Percentiles rank a stretch among this genome's conserved stretches.
phyloP scores from a whole-genome alignment of 2,329 filamentous ascomycete genomes.

The Lachnellula arida region DNA sequence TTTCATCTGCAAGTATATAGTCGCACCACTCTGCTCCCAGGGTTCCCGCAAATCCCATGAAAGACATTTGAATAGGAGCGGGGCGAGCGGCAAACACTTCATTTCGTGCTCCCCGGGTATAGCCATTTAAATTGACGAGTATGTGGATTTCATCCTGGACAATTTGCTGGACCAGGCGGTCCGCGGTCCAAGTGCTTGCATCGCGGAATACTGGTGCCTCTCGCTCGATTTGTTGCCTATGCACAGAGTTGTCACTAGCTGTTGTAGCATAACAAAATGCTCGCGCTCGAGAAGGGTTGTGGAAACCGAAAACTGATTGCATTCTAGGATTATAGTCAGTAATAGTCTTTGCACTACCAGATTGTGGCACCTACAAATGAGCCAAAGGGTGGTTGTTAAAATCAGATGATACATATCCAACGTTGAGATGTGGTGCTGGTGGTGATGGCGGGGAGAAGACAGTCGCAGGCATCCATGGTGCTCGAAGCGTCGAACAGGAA shows the following conservation, averaged over 20 bases:
- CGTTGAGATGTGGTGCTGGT: slow-evolving; percentile 76
- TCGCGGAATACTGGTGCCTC: slow-evolving; percentile 91
- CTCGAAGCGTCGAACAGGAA: slow-evolving; percentile 79
- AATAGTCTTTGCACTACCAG: neutral
- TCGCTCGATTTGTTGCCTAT: slow-evolving; percentile 87
- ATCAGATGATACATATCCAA: slow-evolving; percentile 96
- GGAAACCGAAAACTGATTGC: slow-evolving; percentile 97
- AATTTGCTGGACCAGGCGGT: slow-evolving; percentile 81
- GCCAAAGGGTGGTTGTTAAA: slow-evolving; percentile 98
- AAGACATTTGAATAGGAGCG: slow-evolving; percentile 97
- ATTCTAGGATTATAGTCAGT: slow-evolving; percentile 48
- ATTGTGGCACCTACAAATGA: slow-evolving; percentile 57
- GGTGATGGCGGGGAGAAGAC: slow-evolving; percentile 84
- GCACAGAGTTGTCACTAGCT: slow-evolving; percentile 78
- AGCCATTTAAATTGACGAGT: slow-evolving; percentile 95
- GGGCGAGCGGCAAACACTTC: slow-evolving; percentile 94
- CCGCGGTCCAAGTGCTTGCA: slow-evolving; percentile 79
- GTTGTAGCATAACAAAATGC: slow-evolving; percentile 97
- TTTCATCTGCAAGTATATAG: slow-evolving; percentile 87
- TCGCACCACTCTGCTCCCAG: slow-evolving; percentile 98
- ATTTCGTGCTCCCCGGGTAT: slow-evolving; percentile 93
- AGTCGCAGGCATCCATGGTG: slow-evolving; percentile 76
- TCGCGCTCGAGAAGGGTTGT: slow-evolving; percentile 66
- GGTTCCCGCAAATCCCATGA: slow-evolving; percentile 98
- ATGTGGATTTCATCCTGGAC: slow-evolving; percentile 87